Conservation (phyloP, 768 basidiomycete genomes). For the Galerina marginata region DNA sequence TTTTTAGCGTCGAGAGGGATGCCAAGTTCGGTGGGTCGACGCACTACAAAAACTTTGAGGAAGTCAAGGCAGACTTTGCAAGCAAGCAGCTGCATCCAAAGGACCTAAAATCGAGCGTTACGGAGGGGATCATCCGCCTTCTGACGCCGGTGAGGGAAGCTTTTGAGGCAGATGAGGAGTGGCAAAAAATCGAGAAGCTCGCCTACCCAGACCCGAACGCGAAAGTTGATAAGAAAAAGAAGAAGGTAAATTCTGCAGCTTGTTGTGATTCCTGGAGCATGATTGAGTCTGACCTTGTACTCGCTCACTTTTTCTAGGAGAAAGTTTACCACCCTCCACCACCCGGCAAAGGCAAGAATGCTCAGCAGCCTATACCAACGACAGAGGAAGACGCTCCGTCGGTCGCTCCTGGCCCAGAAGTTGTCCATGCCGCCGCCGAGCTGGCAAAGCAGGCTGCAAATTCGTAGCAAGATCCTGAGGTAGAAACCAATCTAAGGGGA, state of each 20-base stretch:
- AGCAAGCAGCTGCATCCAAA: conserved; percentile 83
- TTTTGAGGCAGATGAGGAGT: conserved; percentile 80
- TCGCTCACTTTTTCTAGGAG: conserved; percentile 46
- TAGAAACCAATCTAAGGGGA: no score
- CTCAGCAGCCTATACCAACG: no score
- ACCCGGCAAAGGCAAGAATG: conserved; percentile 75
- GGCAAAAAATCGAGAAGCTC: conserved; percentile 73
- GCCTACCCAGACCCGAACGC: conserved; percentile 86
- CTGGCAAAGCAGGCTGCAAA: no score
- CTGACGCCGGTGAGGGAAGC: conserved; percentile 81
- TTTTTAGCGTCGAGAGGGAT: conserved; percentile 80
- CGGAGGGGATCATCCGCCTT: conserved; percentile 72
- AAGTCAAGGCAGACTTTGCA: conserved; percentile 76
- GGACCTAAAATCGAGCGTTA: conserved; percentile 84
- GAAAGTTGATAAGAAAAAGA: conserved; percentile 65
- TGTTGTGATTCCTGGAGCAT: background rate
- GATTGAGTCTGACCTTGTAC: background rate
- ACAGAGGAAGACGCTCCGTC: no score
- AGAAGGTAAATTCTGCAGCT: conserved; percentile 48
- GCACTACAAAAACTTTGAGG: conserved; percentile 73
- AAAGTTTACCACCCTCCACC: conserved; percentile 87
- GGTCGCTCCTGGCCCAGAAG: no score
- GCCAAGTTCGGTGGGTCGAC: conserved; percentile 82
- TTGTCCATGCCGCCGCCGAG: no score
- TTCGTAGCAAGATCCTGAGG: no score